Evolutionary conservation across 2,329 filamentous ascomycete genomes (phyloP), one percentile per base, ranked within the genome.

Genomic region (Xylaria sp.): DNA sequence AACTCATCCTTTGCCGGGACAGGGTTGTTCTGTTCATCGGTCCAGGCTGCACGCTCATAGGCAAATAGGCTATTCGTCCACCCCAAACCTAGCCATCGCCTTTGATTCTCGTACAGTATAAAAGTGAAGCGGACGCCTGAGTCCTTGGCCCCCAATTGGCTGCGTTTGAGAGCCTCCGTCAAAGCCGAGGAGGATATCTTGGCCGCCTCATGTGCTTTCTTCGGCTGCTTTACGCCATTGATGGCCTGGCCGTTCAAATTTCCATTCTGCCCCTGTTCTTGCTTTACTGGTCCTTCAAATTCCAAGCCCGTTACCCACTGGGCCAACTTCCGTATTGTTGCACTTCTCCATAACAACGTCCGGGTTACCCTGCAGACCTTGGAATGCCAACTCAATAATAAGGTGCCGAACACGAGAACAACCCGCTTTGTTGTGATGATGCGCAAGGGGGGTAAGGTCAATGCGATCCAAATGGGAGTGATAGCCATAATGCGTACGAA

Each of bases 71-170:
- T 97, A 2, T 91, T 91, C 0, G 96, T 98, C 94, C 96, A 99
- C 0, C 96, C 96, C 13, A 99, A 87, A 1, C 94, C 95, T 4
- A 99, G 83, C 96, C 96, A 99, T 61, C 96, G 89, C 49, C 96
- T 88, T 80, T 99, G 96, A 75, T 99, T 99, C 79, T 99, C 96
- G 76, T 94, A 98, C 2, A 99, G 86, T 57, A 96, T 94, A 71
- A 99, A 99, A 0, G 96, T 99, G 77, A 99, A 99, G 53, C 94
- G 92, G 15, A 99, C 93, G 1, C 94, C 94, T 0, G 93, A 88
- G 4, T 92, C 90, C 68, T 85, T 86, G n/a, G 80, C 80, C 26
- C 82, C 80, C 44, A 84, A 78, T 7, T 76, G 76, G 36, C 77
- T 79, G 11, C 79, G 78, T 65, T 80, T 80, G 4, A 79, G 75